A percentile compares a stretch with the other conserved stretches of the same genome.
Conservation (phyloP, 1,139 yeast species). For the Torulaspora globosa region DNA sequence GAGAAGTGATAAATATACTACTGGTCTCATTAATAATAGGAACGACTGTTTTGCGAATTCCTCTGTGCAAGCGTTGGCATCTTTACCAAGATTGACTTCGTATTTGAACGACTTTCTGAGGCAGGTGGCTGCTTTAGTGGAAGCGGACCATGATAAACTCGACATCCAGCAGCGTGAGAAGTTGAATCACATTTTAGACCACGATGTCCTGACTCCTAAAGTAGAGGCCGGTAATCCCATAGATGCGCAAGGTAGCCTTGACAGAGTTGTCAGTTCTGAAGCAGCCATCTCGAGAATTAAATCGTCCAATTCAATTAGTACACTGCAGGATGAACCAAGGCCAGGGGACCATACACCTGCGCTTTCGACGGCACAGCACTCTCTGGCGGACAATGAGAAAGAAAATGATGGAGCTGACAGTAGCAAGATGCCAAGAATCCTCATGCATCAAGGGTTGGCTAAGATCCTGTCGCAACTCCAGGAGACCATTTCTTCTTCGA, state of each 20-base stretch:
- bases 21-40: slow-evolving; percentile 75
- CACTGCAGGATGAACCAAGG: slow-evolving; percentile 11
- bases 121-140: slow-evolving; percentile 16
- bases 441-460: slow-evolving; percentile 57
- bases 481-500: slow-evolving; percentile 51
- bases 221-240: slow-evolving; percentile 13
- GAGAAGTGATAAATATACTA: slow-evolving; percentile 71
- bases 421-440: slow-evolving; percentile 37
- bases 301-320: slow-evolving; percentile 14
- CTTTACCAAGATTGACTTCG: slow-evolving; percentile 58
- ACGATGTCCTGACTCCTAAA: slow-evolving; percentile 12
- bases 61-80: slow-evolving; percentile 78
- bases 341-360: slow-evolving; percentile 13
- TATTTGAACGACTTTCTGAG: slow-evolving; percentile 51
- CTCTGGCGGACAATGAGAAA: slow-evolving; percentile 8
- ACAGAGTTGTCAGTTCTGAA: slow-evolving; percentile 6
- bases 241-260: slow-evolving; percentile 12
- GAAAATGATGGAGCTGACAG: slow-evolving; percentile 11
- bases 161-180: background rate
- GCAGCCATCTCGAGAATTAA: slow-evolving; percentile 8
- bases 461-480: slow-evolving; percentile 55
- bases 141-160: background rate
- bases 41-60: slow-evolving; percentile 93
- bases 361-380: slow-evolving; percentile 11
- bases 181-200: slow-evolving; percentile 2